Conservation (phyloP, 2,329 filamentous ascomycete species). For the Ophiobolus disseminans region DNA sequence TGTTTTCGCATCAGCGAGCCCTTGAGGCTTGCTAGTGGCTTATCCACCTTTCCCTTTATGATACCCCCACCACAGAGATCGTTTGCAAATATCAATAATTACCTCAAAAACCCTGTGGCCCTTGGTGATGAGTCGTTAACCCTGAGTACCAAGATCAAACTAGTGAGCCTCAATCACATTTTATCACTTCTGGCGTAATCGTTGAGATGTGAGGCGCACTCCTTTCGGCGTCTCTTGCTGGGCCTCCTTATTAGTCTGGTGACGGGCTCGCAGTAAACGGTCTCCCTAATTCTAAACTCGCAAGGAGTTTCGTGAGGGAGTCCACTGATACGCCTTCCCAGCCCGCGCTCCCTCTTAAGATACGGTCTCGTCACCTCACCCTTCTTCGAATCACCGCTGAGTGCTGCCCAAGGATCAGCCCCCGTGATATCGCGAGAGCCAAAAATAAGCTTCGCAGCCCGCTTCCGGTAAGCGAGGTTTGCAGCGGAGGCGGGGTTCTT, state of each 20-base stretch:
- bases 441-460: conserved; percentile 31
- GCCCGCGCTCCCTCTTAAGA: conserved; percentile 2
- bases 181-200: conserved; percentile 24
- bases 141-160: conserved; percentile 1
- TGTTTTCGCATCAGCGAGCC: conserved; percentile 31
- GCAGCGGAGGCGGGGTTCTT: conserved; percentile 10
- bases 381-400: conserved; percentile 14
- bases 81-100: conserved; percentile 8
- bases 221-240: conserved; percentile 12
- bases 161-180: conserved; percentile 11
- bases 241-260: conserved; percentile 1
- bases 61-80: conserved; percentile 33
- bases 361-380: conserved; percentile 6
- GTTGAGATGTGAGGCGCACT: conserved; percentile 32
- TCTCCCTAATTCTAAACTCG: background rate
- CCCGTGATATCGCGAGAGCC: conserved; percentile 15
- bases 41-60: conserved; percentile 37
- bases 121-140: background rate
- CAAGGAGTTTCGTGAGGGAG: conserved; percentile 2
- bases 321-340: conserved; percentile 10
- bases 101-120: conserved; percentile 6
- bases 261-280: conserved; percentile 1
- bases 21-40: conserved; percentile 33
- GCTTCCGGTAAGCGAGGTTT: conserved; percentile 25
- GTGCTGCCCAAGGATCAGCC: background rate